A percentile compares a stretch with the other conserved stretches of the same genome.
Conservation (phyloP, 306 rosid species). For the Cicer pinnatifidum region DNA sequence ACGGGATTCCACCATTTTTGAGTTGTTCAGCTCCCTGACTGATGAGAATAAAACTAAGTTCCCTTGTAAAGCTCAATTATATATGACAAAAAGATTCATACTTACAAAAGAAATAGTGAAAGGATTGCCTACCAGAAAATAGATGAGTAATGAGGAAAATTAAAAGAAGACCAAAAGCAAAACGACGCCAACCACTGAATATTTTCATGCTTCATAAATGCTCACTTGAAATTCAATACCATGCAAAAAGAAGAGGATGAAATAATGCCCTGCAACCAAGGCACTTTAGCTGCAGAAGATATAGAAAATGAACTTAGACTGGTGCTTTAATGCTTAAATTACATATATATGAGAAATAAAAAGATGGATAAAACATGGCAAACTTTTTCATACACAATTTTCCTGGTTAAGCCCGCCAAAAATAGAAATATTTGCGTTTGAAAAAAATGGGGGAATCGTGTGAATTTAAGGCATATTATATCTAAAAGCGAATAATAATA, state of each 20-base stretch:
- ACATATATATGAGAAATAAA: conserved; percentile 10
- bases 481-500: conserved; percentile 7
- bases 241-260: conserved; percentile 21
- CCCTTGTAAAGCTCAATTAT: conserved; percentile 13
- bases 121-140: conserved; percentile 58
- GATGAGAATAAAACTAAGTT: conserved; percentile 36
- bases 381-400: conserved; percentile 4
- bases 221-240: conserved; percentile 37
- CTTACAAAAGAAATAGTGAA: not conserved
- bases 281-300: conserved; percentile 39
- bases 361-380: conserved; percentile 16
- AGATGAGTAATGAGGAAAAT: conserved; percentile 67
- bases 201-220: conserved; percentile 55
- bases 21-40: conserved; percentile 68
- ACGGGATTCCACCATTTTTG: conserved; percentile 51
- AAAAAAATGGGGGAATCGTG: not conserved
- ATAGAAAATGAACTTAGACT: conserved; percentile 31
- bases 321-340: conserved; percentile 21
- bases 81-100: conserved; percentile 17
- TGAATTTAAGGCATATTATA: conserved; percentile 11
- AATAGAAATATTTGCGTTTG: not conserved
- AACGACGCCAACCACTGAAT: conserved; percentile 68
- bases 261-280: conserved; percentile 21
- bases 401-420: conserved; percentile 1
- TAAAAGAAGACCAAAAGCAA: conserved; percentile 68